Evolutionary conservation across 2,329 filamentous ascomycete genomes (phyloP).

Genomic region (Alternaria alternata): DNA sequence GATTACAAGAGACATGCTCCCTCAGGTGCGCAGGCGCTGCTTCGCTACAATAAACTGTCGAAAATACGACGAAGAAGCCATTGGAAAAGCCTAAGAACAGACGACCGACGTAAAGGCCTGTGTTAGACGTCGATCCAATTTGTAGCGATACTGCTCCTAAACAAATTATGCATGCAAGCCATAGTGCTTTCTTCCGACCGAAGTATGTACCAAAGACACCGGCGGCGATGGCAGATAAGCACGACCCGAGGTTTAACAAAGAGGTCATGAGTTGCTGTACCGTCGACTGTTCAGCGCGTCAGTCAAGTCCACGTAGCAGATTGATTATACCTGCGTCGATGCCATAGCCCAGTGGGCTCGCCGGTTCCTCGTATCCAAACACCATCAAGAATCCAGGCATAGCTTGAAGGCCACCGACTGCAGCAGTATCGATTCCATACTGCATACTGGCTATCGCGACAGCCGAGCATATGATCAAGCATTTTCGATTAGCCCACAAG

Average conservation of each 20-base stretch:
- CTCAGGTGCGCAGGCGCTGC: slow-evolving; percentile 43
- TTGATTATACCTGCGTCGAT: slow-evolving; percentile 49
- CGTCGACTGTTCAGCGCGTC: slow-evolving; percentile 47
- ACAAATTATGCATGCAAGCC: slow-evolving; percentile 59
- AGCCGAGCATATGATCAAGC: slow-evolving; percentile 56
- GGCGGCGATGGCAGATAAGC: slow-evolving; percentile 59
- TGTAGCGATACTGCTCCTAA: slow-evolving; percentile 47
- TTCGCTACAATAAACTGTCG: slow-evolving; percentile 60
- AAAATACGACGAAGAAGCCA: slow-evolving; percentile 63
- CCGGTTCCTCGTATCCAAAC: slow-evolving; percentile 59
- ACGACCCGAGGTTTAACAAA: slow-evolving; percentile 60
- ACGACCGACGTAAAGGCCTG: slow-evolving; percentile 55
- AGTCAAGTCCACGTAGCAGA: neutral
- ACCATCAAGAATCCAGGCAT: slow-evolving; percentile 60
- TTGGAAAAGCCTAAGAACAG: slow-evolving; percentile 45
- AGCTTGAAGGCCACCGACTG: slow-evolving; percentile 51
- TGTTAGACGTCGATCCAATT: slow-evolving; percentile 24
- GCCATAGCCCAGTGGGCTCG: slow-evolving; percentile 47
- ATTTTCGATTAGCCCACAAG: slow-evolving; percentile 52
- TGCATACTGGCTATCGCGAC: slow-evolving; percentile 62
- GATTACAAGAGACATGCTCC: slow-evolving; percentile 13
- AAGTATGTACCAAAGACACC: slow-evolving; percentile 59
- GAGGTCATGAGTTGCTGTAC: slow-evolving; percentile 64
- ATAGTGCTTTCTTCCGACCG: slow-evolving; percentile 57
- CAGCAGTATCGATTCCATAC: slow-evolving; percentile 61